These are phyloP conservation scores for Venustampulla echinocandica DNA, from an alignment of 495 filamentous ascomycete genomes.

Conservation along the genomic window DNA sequence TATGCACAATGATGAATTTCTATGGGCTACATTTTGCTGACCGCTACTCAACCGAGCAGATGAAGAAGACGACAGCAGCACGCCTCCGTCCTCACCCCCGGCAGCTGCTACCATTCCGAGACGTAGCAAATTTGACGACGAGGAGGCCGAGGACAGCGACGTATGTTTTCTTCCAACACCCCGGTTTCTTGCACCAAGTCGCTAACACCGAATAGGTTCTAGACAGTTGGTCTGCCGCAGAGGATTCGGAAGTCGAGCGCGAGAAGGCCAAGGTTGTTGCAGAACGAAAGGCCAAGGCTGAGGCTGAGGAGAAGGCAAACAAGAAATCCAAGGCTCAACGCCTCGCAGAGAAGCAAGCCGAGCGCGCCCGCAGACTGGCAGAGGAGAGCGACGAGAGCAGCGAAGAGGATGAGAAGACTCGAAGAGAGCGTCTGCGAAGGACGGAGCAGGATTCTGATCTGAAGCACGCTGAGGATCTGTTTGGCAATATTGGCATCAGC, in stretches of 20 bases:
- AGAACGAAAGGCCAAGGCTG: slow-evolving; percentile 80
- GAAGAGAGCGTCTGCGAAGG: slow-evolving; percentile 60
- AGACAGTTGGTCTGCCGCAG: slow-evolving; percentile 94
- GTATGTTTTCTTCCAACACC: slow-evolving; percentile 37
- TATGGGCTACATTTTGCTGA: slow-evolving; percentile 26
- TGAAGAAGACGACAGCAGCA: slow-evolving; percentile 59
- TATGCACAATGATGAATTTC: slow-evolving; percentile 13
- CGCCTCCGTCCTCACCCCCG: slow-evolving; percentile 52
- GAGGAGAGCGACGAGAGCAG: slow-evolving; percentile 47
- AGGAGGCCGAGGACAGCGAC: slow-evolving; percentile 73
- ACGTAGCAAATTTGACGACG: slow-evolving; percentile 81
- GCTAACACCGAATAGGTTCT: slow-evolving; percentile 52
- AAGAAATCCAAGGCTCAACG: slow-evolving; percentile 88
- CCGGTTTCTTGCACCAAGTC: neutral
- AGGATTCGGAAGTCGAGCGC: slow-evolving; percentile 93
- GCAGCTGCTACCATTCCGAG: slow-evolving; percentile 45
- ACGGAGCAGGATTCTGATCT: slow-evolving; percentile 86
- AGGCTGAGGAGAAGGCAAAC: slow-evolving; percentile 81
- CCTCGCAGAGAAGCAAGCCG: slow-evolving; percentile 64
- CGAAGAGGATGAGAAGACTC: slow-evolving; percentile 58
- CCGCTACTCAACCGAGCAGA: slow-evolving; percentile 40
- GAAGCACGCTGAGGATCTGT: slow-evolving; percentile 84
- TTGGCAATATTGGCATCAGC: slow-evolving; percentile 67
- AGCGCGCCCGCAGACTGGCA: slow-evolving; percentile 38
- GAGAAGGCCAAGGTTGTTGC: slow-evolving; percentile 85